Evolutionary conservation across 768 basidiomycete species (phyloP), one percentile per base, ranked within the genome.

Genomic region (Boletus sp.): DNA sequence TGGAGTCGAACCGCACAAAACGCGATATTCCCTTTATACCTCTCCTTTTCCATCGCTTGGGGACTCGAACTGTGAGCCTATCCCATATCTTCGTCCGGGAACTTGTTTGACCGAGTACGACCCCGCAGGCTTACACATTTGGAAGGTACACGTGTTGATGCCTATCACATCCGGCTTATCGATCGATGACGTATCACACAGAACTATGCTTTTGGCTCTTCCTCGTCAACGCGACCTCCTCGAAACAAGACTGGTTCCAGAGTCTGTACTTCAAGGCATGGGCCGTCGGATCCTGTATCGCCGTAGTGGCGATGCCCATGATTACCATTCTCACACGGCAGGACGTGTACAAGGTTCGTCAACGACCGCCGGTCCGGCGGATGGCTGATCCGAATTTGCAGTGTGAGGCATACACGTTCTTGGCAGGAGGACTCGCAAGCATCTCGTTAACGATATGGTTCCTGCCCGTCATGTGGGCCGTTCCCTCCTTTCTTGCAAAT

Each of bases 141-240:
- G 62, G 89, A 92, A 84, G 89, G 89, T 88, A 57, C 18, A 28
- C 35, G 9, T 49, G 28, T 5, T 17, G 35, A 42, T 47, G 15
- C 29, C 12, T 15, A 17, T 47, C 32, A n/a, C 11, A 28, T 1
- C 24, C 24, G 1, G 49, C 50, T 55, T 41, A 57, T 49, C 50
- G 18, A 41, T 52, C 42, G 29, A 47, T 28, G 8, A 37, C n/a
- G 7, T 24, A 11, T 10, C 40, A 33, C 20, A 8, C 55, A 91
- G 91, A 94, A 63, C 77, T 93, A 0, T 93, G 89, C 64, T 94
- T 94, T 69, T 93, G 92, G 91, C 73, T 92, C 12, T 94, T 90
- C 75, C 81, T 94, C 37, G 76, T 92, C 48, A 88, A 88, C 55
- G 76, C 87, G 1, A 76, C 80, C 18, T 77, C 84, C 1, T 70